Base-by-base conservation (phyloP, 2,329 filamentous ascomycete genomes). In the Pseudogymnoascus sp. region DNA sequence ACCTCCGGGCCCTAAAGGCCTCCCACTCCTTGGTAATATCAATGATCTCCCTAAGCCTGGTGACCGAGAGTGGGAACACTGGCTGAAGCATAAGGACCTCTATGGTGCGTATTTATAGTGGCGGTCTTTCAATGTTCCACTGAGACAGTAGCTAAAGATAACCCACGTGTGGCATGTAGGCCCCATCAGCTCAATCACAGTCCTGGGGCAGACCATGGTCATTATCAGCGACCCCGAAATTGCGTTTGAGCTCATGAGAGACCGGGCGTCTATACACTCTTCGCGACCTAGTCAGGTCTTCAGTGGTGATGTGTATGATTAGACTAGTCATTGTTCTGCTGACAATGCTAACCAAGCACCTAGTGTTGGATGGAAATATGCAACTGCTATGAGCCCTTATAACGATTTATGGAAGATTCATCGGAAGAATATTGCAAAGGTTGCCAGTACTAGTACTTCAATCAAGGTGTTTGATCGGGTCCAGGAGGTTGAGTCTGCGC, bases 341-440 rank as follows among this genome's bases (percentile, higher is more conserved):
- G 56, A 21, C 4, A 28, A 23, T 57, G 35, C 33, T 57, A 61
- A 59, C 30, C 26, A 15, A 59, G 13, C 2, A 34, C 10, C 15
- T 37, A 73, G 72, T 64, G 63, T 72, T 7, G 76, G 75, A 5
- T 77, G 70, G 72, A 71, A 71, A 6, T 65, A 75, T 15, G 62
- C 70, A 0, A 62, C 76, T 2, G 69, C 69, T 2, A 60, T 74
- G 15, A 65, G 68, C 19, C 67, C 67, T 10, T 74, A 77, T 58
- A 71, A 72, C 8, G 67, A 71, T 12, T 71, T 66, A 5, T 74
- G 75, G 18, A 71, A 71, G 26, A 68, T 68, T 2, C 72, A 77
- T 52, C 76, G 79, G 9, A 81, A 76, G 65, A 71, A 75, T 8
- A 71, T 77, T 38, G 69, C 71, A 23, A 71, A 72, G n/a, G 69